These are phyloP conservation scores for Xerocomellus chrysenteron DNA, from an alignment of 768 basidiomycete species.

Conservation along the genomic window DNA sequence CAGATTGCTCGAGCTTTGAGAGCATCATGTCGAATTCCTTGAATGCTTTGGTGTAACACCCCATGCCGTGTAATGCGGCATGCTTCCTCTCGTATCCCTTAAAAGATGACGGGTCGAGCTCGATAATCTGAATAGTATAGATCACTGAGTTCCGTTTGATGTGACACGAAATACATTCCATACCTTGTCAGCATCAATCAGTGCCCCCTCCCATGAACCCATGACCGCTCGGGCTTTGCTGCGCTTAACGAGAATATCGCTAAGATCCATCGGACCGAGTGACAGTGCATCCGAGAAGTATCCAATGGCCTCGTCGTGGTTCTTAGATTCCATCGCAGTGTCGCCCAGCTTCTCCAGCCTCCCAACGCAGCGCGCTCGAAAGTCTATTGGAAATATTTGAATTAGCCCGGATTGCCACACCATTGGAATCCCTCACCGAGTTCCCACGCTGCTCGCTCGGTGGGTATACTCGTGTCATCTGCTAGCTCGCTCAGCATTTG, in stretches of 20 bases:
- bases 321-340: neutral
- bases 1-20: too few species aligned
- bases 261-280: neutral
- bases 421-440: neutral
- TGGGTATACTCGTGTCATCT: neutral
- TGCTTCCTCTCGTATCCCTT: slow-evolving; percentile 1
- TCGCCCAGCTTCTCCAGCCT: slow-evolving; percentile 1
- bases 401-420: neutral
- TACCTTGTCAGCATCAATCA: slow-evolving; percentile 11
- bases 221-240: neutral
- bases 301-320: neutral
- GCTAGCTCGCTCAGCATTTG: neutral
- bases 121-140: neutral
- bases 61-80: neutral
- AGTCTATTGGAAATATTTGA: neutral
- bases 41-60: neutral
- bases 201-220: neutral
- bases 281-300: neutral
- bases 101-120: neutral
- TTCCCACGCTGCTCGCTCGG: neutral
- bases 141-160: neutral
- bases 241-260: neutral
- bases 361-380: neutral
- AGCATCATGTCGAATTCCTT: slow-evolving; percentile 1
- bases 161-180: too few species aligned